Conservation (phyloP, 2,329 filamentous ascomycete genomes). For the Pleoardoris graminearum region DNA sequence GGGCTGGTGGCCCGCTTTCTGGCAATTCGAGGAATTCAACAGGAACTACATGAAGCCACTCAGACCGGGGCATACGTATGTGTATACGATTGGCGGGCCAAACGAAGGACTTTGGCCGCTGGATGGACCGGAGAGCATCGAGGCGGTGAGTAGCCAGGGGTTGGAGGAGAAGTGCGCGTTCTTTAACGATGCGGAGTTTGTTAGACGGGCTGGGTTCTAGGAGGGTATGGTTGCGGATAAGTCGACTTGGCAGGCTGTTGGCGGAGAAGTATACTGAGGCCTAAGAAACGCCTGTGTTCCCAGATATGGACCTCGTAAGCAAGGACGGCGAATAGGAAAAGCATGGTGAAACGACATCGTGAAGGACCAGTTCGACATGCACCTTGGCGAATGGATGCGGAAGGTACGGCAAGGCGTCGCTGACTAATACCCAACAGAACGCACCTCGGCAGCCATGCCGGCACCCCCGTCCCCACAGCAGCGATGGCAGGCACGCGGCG, state of each 20-base stretch:
- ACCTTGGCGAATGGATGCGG: no score
- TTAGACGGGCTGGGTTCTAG: conserved; percentile 26
- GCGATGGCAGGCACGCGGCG: conserved; percentile 35
- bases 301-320: no score
- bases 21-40: conserved; percentile 10
- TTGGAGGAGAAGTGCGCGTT: conserved; percentile 54
- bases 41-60: conserved; percentile 19
- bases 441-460: not conserved
- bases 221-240: not conserved
- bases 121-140: conserved; percentile 39
- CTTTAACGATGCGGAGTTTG: conserved; percentile 51
- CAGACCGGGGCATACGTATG: conserved; percentile 21
- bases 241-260: not conserved
- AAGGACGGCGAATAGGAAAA: no score
- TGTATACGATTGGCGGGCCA: conserved; percentile 48
- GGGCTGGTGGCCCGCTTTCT: conserved; percentile 49
- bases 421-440: not conserved
- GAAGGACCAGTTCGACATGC: no score
- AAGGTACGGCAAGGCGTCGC: not conserved
- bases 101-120: conserved; percentile 49
- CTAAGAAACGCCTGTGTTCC: no score
- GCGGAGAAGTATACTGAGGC: no score
- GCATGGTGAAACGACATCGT: no score
- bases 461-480: conserved; percentile 4
- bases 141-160: conserved; percentile 43